These are phyloP conservation scores for Phoma sp. DNA, from an alignment of 2,329 filamentous ascomycete genomes.

Conservation along the genomic window DNA sequence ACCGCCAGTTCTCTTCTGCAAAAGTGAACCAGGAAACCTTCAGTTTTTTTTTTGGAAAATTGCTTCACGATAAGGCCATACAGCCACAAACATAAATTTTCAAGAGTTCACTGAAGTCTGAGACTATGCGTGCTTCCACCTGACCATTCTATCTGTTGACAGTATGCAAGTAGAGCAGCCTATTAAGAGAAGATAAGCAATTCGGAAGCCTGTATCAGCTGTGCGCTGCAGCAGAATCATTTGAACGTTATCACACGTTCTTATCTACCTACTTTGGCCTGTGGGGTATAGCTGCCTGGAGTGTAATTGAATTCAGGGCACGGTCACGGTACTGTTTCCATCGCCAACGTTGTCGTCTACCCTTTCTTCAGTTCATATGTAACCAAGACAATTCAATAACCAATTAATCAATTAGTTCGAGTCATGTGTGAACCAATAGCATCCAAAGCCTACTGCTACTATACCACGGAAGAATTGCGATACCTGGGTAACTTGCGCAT, in stretches of 20 bases:
- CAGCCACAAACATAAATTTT: constrained; percentile 18
- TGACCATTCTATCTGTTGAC: not conserved
- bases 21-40: constrained; percentile 14
- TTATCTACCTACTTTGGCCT: constrained; percentile 16
- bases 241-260: constrained; percentile 16
- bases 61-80: constrained; percentile 12
- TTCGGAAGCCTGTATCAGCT: constrained; percentile 19
- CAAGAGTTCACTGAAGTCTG: constrained; percentile 9
- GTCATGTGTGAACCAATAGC: too few species aligned
- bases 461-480: too few species aligned
- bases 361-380: too few species aligned
- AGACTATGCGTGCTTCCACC: not conserved
- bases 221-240: constrained; percentile 13
- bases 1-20: constrained; percentile 15
- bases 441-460: too few species aligned
- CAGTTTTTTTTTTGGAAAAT: constrained; percentile 12
- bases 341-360: too few species aligned
- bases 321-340: too few species aligned
- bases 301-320: not conserved
- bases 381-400: too few species aligned
- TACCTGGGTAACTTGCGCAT: too few species aligned
- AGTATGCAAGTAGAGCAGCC: constrained; percentile 6
- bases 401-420: too few species aligned
- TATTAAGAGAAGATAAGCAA: constrained; percentile 10
- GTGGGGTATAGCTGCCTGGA: not conserved